These are phyloP conservation scores for Martensiomyces pterosporus DNA, from an alignment of 192 early-diverging fungal genomes.

Conservation along the genomic window DNA sequence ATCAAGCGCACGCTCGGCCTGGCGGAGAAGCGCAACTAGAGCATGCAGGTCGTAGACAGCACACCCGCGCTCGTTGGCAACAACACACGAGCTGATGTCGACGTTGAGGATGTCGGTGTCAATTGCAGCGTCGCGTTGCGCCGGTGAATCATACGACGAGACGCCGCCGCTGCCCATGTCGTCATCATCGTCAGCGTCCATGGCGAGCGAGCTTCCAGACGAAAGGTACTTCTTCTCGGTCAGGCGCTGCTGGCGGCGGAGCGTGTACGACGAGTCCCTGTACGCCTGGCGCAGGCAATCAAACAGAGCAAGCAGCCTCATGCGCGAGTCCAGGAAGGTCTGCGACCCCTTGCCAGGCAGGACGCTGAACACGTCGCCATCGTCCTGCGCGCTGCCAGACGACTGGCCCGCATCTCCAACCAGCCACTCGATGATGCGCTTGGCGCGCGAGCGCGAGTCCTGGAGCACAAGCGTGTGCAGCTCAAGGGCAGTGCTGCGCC, in stretches of 20 bases:
- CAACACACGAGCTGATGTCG: conserved; percentile 49
- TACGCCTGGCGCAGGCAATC: conserved; percentile 41
- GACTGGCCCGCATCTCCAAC: conserved; percentile 34
- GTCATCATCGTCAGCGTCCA: conserved; percentile 32
- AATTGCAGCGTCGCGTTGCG: conserved; percentile 13
- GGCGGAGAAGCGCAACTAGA: conserved; percentile 57
- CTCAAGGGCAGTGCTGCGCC: conserved; percentile 83
- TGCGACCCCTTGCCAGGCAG: conserved; percentile 10
- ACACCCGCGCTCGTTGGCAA: conserved; percentile 56
- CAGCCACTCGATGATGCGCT: conserved; percentile 45
- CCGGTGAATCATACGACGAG: conserved; percentile 4
- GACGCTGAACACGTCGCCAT: conserved; percentile 18
- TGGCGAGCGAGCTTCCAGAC: conserved; percentile 1
- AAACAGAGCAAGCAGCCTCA: conserved; percentile 41
- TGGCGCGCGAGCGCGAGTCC: conserved; percentile 41
- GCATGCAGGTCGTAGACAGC: conserved; percentile 67
- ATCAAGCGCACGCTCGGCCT: conserved; percentile 44
- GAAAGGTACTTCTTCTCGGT: conserved; percentile 26
- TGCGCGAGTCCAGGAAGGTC: conserved; percentile 39
- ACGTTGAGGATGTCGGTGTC: conserved; percentile 69
- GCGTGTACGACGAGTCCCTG: conserved; percentile 20
- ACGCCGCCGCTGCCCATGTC: conserved; percentile 1
- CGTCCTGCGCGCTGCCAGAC: conserved; percentile 2
- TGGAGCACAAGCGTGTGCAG: conserved; percentile 64
- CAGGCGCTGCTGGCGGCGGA: conserved; percentile 17